Evolutionary conservation across 2,329 filamentous ascomycete genomes (phyloP), one percentile per base, ranked within the genome.

Genomic region (Fusarium chlamydosporum): DNA sequence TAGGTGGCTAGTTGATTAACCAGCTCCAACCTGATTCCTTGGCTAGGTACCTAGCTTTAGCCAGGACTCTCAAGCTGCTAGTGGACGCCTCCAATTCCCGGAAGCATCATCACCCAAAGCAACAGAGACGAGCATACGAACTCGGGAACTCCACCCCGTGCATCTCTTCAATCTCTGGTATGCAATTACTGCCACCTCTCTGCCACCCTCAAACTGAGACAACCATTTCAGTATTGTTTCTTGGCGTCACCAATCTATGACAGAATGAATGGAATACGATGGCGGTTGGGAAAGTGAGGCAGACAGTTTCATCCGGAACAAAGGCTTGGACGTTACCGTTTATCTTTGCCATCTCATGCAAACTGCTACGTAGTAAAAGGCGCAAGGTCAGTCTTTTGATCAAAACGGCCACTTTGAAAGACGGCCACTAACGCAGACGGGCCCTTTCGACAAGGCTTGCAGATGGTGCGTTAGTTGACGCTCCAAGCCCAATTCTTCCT

Each of bases 91-190:
- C 43, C 59, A 42, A 51, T 67, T 55, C 63, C 67, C 67, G 61
- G 51, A 69, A 70, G 57, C 67, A 69, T 62, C 58, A 70, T 67
- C 53, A 65, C 65, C 60, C 48, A 52, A 69, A 62, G 57, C 54
- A 65, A 54, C 50, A 45, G 27, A 51, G 27, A 53, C 26, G 56
- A 45, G 43, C 38, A 45, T 26, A 50, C 56, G 51, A 47, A 65
- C 61, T 56, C 42, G 55, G 55, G 51, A 47, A 51, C 27, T 35
- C 51, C 50, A 42, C 41, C 29, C 18, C 20, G 23, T 46, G 26
- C 48, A 27, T 41, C 40, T 46, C 38, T 48, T 62, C 10, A 27
- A 37, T 61, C 56, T 60, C 64, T 68, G 68, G 67, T 58, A 70
- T 70, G 68, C 55, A 40, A 35, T 48, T 16, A 11, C 23, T 37